Percentiles rank a stretch among this genome's conserved stretches.
Conservation (phyloP, 495 filamentous ascomycete genomes). For the Parathielavia appendiculata region DNA sequence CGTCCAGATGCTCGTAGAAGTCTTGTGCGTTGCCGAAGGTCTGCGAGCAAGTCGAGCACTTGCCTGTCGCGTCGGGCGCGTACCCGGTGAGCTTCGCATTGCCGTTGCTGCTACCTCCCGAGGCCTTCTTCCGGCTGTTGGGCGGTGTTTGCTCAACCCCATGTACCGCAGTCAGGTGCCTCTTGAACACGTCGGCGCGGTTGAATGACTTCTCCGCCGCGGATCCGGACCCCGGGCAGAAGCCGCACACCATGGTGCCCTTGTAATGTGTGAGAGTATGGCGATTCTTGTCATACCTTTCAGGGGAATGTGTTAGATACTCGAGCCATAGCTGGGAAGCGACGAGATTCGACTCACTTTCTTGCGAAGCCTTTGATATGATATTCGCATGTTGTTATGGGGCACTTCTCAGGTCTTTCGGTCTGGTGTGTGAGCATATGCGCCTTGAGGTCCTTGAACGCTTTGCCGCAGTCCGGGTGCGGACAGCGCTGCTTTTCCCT, state of each 20-base stretch:
- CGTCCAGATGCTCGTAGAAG: conserved; percentile 98
- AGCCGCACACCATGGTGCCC: conserved; percentile 98
- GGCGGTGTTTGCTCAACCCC: conserved; percentile 94
- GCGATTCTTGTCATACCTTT: conserved; percentile 86
- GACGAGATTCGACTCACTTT: conserved; percentile 44
- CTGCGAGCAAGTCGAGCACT: conserved; percentile 89
- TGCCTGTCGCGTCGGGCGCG: conserved; percentile 73
- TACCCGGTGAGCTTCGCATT: conserved; percentile 59
- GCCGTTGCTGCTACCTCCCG: conserved; percentile 28
- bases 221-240: conserved; percentile 91
- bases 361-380: conserved; percentile 93
- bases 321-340: neutral
- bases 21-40: conserved; percentile 94
- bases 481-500: conserved; percentile 74
- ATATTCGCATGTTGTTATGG: conserved; percentile 91
- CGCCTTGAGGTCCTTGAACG: conserved; percentile 90
- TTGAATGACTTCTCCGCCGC: conserved; percentile 98
- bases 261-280: conserved; percentile 99
- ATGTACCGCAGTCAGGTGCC: conserved; percentile 91
- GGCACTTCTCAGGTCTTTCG: conserved; percentile 94
- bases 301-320: neutral
- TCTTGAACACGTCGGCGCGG: conserved; percentile 97
- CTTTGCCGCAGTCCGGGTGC: conserved; percentile 75
- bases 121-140: conserved; percentile 84
- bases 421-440: conserved; percentile 96